Conservation (phyloP, 768 basidiomycete species). For the Inosperma sp. region DNA sequence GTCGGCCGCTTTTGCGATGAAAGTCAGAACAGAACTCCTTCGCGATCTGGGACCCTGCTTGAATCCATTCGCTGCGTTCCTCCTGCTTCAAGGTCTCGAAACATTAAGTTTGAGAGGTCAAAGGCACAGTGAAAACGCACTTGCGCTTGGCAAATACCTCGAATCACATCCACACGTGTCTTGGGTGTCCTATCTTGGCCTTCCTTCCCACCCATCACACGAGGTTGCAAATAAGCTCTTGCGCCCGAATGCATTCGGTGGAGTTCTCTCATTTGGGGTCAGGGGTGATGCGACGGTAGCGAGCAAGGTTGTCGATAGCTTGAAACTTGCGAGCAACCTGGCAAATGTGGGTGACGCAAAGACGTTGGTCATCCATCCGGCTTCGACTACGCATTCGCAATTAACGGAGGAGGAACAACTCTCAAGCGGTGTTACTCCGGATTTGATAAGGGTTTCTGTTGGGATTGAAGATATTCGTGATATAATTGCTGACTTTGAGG, state of each 20-base stretch:
- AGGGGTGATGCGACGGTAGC: conserved; percentile 51
- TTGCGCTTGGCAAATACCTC: conserved; percentile 64
- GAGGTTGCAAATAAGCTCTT: conserved; percentile 52
- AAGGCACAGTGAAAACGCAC: conserved; percentile 66
- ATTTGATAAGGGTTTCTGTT: conserved; percentile 59
- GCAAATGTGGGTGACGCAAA: conserved; percentile 81
- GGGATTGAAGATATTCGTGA: conserved; percentile 42
- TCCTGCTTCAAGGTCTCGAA: conserved; percentile 75
- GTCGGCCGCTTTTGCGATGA: conserved; percentile 55
- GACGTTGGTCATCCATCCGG: conserved; percentile 76
- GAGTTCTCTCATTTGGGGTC: conserved; percentile 75
- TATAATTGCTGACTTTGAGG: conserved; percentile 41
- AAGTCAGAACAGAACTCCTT: conserved; percentile 57
- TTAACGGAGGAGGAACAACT: conserved; percentile 56
- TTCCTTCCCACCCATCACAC: conserved; percentile 58
- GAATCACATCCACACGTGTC: conserved; percentile 59
- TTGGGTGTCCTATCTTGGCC: conserved; percentile 79
- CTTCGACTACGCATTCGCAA: conserved; percentile 73
- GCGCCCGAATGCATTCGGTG: conserved; percentile 55
- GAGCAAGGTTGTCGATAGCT: conserved; percentile 60
- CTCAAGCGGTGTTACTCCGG: conserved; percentile 66
- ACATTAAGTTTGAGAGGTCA: conserved; percentile 69
- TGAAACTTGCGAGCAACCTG: conserved; percentile 67
- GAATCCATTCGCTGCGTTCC: conserved; percentile 71
- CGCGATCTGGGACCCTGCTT: conserved; percentile 63